Base-by-base conservation (phyloP, 1,139 yeast genomes). In the Saccharomycopsis hybrid region DNA sequence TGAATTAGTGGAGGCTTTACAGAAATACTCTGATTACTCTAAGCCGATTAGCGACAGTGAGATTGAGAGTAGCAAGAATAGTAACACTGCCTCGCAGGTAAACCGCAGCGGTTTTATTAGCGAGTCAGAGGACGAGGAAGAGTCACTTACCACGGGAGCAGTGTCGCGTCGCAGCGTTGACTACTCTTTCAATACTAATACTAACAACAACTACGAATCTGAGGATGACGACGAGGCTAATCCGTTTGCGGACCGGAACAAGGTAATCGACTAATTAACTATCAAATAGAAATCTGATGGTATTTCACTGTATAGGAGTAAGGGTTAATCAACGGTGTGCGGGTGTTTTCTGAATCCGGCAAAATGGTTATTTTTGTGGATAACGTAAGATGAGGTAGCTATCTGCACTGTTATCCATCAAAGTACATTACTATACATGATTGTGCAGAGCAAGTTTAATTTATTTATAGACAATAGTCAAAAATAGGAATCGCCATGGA, bases 1-100 rank as follows among this genome's bases (percentile, higher is more conserved):
- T 60, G 90, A 85, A 60, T 74, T 92, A 56, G 95, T 92, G 8
- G 71, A 70, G 3, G 82, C 89, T 0, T 73, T 92, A 60, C 79
- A 82, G 59, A 67, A 72, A 54, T 89, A 80, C 63, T 96, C 90
- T 56, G 73, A 75, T 49, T 63, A 64, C 59, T 73, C 82, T 55
- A 73, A 74, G 48, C 77, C 78, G 31, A 63, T 73, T 2, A 73
- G 69, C 39, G 72, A 70, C n/a, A 71, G 67, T 44, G 69, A 72
- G 2, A 78, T 70, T 13, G 69, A 65, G 7, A 71, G 64, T 29
- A 66, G 64, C 25, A 66, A 65, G 29, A 72, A 71, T 24, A 68
- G 65, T 8, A 62, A 57, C 41, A 57, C 57, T 11, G 68, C 59
- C 59, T 36, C 43, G 47, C 29, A 43, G 47, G 13, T 39, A 25